Evolutionary conservation across 768 basidiomycete genomes (phyloP).

Genomic region (Boletus speciosus): DNA sequence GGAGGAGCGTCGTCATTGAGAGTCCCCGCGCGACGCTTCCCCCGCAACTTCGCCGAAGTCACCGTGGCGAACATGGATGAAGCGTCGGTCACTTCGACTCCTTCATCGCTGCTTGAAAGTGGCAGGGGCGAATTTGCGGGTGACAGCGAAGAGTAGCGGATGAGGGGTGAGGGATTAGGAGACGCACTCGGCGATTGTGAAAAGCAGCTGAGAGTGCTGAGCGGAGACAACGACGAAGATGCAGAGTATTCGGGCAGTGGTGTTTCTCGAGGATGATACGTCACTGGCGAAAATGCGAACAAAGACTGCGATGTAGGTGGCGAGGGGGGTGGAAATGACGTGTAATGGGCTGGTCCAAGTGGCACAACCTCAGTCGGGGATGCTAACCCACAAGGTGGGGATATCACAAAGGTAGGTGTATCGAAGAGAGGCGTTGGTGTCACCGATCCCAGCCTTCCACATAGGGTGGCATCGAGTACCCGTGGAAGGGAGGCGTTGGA

Average conservation of each 20-base stretch:
- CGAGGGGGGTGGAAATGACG: not conserved
- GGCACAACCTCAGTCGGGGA: not conserved
- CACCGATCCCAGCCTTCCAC: not conserved
- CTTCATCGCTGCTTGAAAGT: not conserved
- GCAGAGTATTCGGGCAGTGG: not conserved
- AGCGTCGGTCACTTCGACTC: not conserved
- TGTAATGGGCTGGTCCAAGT: not conserved
- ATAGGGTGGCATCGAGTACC: not conserved
- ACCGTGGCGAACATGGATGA: not conserved
- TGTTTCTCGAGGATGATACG: not conserved
- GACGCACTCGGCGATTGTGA: constrained; percentile 10
- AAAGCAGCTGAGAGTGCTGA: constrained; percentile 10
- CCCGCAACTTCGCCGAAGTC: not conserved
- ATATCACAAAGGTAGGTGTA: not conserved
- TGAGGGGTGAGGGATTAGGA: not conserved
- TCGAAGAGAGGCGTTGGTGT: not conserved
- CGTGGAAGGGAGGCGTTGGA: not conserved
- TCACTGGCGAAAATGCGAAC: not conserved
- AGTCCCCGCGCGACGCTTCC: constrained; percentile 12
- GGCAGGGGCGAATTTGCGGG: not conserved
- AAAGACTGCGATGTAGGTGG: not conserved
- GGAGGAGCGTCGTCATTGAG: constrained; percentile 1
- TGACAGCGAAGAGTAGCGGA: not conserved
- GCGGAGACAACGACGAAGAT: constrained; percentile 16
- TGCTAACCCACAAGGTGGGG: not conserved